phyloP scores from a whole-genome alignment of 2,329 filamentous ascomycete genomes.

The Zymoseptoria pseudotritici region DNA sequence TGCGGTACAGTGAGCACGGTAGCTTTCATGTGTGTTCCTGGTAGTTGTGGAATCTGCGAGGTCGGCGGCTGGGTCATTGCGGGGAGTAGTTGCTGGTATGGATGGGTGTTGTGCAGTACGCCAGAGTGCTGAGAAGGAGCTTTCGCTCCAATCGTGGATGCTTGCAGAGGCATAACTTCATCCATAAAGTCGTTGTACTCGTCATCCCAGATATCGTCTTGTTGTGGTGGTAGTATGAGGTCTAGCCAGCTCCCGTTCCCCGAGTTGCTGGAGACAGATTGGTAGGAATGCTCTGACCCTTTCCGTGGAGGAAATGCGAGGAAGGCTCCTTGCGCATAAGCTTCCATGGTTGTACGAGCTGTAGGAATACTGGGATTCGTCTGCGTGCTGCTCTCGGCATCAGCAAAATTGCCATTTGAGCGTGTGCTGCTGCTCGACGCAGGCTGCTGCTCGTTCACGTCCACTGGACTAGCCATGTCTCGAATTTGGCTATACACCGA shows the following conservation, averaged over 20 bases:
- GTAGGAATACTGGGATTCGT: slow-evolving; percentile 18
- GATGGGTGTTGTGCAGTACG: slow-evolving; percentile 38
- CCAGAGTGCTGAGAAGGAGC: slow-evolving; percentile 47
- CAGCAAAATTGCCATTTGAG: slow-evolving; percentile 17
- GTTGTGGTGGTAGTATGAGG: slow-evolving; percentile 29
- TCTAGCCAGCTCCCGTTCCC: slow-evolving; percentile 38
- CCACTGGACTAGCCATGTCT: slow-evolving; percentile 27
- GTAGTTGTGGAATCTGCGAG: slow-evolving; percentile 11
- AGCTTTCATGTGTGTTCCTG: slow-evolving; percentile 3
- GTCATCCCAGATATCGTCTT: slow-evolving; percentile 91
- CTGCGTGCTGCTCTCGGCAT: slow-evolving; percentile 15
- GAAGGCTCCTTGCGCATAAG: slow-evolving; percentile 49
- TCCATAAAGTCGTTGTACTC: slow-evolving; percentile 87
- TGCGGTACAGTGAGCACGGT: slow-evolving; percentile 22
- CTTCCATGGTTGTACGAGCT: slow-evolving; percentile 19
- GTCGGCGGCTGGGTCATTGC: slow-evolving; percentile 9
- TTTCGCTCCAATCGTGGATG: slow-evolving; percentile 41
- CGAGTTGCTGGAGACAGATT: slow-evolving; percentile 52
- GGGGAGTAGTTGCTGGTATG: slow-evolving; percentile 1
- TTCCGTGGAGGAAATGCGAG: slow-evolving; percentile 67
- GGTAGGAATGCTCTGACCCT: slow-evolving; percentile 57
- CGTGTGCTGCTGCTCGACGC: slow-evolving; percentile 22
- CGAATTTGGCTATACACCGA: slow-evolving; percentile 27
- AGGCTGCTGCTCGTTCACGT: slow-evolving; percentile 21
- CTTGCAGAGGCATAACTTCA: slow-evolving; percentile 53